Evolutionary conservation across 495 filamentous ascomycete species (phyloP), one percentile per base, ranked within the genome.

Genomic region (Xylaria sp.): DNA sequence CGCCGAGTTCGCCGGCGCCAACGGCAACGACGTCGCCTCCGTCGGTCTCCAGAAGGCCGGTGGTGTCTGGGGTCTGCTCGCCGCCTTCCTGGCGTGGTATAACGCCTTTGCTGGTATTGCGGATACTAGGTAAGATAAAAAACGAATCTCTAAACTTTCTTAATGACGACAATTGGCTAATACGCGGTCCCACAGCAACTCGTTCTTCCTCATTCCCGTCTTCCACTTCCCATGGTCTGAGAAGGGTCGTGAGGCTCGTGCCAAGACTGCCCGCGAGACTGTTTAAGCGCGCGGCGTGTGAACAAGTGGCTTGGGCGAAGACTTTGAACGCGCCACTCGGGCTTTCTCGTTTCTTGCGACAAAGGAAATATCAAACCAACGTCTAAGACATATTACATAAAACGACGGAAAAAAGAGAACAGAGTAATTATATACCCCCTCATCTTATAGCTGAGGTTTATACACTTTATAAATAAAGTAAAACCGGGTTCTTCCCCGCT

Each of bases 191-290:
- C 5, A 40, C 24, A 89, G 87, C 80, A 90, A 89, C 88, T 95
- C 93, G 81, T 98, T 98, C 93, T 97, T 99, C 89, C 87, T 96
- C 79, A 86, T 97, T 74, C 95, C 94, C 66, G 96, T 98, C 75
- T 89, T 90, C 73, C 96, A 98, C 89, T 97, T 99, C 89, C 96
- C 95, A 48, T 98, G 96, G 96, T 95, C 92, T 43, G 92, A 93
- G 76, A 95, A 93, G 84, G 94, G 91, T 53, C 91, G 90, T 73
- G 83, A 89, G 82, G 75, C 72, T 67, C 85, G 91, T 57, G 68
- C 17, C 61, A 82, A 83, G 77, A 71, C 78, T 12, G 80, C 78
- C 57, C 79, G 77, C 65, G 74, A 80, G 40, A 73, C 62, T 40
- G 82, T 70, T 37, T 82, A 79, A 77, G 46, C n/a, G 14, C 33